Conservation (phyloP, 495 filamentous ascomycete genomes). For the Pseudevernia furfuracea region DNA sequence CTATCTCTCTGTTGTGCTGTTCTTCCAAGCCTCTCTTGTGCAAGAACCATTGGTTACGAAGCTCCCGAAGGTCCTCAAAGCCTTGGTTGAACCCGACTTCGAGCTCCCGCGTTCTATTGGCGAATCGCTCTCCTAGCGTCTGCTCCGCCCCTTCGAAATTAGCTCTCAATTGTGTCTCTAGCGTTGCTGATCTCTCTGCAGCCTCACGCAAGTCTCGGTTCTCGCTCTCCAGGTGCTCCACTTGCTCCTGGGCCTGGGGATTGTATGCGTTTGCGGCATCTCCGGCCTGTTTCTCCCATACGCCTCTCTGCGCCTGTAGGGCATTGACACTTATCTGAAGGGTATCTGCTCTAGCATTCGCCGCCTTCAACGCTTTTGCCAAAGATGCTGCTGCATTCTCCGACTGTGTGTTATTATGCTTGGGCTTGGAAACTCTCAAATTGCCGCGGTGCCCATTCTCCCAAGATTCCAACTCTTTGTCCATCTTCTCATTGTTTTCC, state of each 20-base stretch:
- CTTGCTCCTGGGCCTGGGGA: background rate
- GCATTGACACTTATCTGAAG: background rate
- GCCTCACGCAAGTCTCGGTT: background rate
- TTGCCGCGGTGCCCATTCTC: too few species aligned
- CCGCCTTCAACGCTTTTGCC: background rate
- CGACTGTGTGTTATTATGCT: background rate
- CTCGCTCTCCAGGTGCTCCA: background rate
- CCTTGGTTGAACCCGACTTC: background rate
- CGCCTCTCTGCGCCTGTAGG: background rate
- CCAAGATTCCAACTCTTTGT: background rate
- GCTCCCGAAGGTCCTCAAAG: background rate
- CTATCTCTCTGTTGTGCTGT: background rate
- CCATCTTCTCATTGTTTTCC: background rate
- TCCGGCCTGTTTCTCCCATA: background rate
- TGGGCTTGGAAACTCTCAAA: background rate
- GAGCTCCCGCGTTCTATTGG: background rate
- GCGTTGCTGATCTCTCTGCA: background rate
- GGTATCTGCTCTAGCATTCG: background rate
- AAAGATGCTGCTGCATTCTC: background rate
- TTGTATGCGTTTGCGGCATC: background rate
- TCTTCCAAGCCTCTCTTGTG: background rate
- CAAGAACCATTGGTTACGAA: background rate
- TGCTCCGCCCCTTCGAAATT: background rate
- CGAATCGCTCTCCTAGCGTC: background rate
- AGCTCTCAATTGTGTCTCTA: background rate